phyloP scores from a whole-genome alignment of 441 rosid species.

The Populus trichocarpa region DNA sequence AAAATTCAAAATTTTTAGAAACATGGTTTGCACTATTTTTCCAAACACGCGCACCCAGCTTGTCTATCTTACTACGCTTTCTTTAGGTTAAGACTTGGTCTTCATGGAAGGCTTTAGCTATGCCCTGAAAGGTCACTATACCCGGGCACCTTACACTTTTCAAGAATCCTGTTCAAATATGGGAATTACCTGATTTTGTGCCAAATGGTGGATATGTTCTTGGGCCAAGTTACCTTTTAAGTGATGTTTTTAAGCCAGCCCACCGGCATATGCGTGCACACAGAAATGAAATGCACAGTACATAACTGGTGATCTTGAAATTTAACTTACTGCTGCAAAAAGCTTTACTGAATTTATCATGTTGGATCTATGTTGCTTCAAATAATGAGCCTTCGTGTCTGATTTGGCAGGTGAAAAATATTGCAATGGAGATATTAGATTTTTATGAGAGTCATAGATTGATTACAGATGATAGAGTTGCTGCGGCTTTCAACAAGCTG shows the following conservation, averaged over 20 bases:
- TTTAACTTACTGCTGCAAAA: neutral
- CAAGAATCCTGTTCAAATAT: neutral
- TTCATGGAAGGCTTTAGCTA: neutral
- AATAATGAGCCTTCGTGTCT: neutral
- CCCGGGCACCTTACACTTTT: neutral
- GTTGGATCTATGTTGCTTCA: neutral
- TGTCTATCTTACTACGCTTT: neutral
- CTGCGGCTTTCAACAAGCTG: constrained; percentile 65
- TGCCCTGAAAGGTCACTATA: neutral
- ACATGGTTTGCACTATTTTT: too few relatives aligned
- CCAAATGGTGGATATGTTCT: neutral
- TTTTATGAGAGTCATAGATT: constrained; percentile 68
- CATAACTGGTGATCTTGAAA: too few relatives aligned
- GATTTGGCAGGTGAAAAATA: constrained; percentile 73
- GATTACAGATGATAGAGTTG: constrained; percentile 57
- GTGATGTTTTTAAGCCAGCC: neutral
- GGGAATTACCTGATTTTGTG: neutral
- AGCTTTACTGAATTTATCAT: neutral
- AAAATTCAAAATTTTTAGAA: too few relatives aligned
- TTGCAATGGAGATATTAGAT: constrained; percentile 82
- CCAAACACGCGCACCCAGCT: too few relatives aligned
- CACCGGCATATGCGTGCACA: neutral
- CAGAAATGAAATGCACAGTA: neutral
- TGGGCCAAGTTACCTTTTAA: neutral
- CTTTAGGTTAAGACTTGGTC: neutral